Base-by-base conservation (phyloP, 805 yeast species). In the Barnettozyma pratensis region DNA sequence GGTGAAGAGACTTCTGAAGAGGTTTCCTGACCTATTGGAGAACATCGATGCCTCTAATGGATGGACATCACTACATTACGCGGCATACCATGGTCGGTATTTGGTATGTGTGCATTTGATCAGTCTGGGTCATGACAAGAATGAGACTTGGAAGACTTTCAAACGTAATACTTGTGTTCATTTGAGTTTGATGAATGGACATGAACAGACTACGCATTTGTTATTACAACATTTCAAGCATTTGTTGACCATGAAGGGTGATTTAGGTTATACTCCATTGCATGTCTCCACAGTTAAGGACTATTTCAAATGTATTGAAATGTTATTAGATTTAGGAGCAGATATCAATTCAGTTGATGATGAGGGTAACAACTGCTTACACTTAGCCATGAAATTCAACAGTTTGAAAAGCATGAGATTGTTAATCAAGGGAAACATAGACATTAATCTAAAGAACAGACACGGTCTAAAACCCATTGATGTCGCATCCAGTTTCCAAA, bases 1-100 rank as follows among this genome's bases (percentile, higher is more conserved):
- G 11, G 89, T 82, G 14, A 73, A 76, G 54, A 75, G 92, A 28
- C 68, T 88, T 6, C 64, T 88, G n/a, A 71, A 75, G 46, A 72
- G 89, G 37, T 83, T 74, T 54, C 94, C 95, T 0, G 83, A 80
- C 32, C 70, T 87, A 37, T 63, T 88, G 53, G 82, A 81, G 51
- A 85, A 87, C 60, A 71, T 81, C 27, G 86, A 89, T 60, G 77
- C 89, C 5, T 31, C 61, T 26, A 80, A 83, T 59, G 96, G 96
- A 2, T 88, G 96, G 96, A 74, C 86, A 12, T 82, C 85, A 37
- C 69, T 88, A 42, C 96, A 88, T 63, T 87, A 87, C 64, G 90
- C 96, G 0, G 81, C 92, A 4, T 84, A 62, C 57, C 68, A 84
- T 58, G 94, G 95, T 39, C 75, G 83, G 52, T 83, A 82, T 57